Conservation (phyloP, 768 basidiomycete genomes). For the Austroboletus festivus region DNA sequence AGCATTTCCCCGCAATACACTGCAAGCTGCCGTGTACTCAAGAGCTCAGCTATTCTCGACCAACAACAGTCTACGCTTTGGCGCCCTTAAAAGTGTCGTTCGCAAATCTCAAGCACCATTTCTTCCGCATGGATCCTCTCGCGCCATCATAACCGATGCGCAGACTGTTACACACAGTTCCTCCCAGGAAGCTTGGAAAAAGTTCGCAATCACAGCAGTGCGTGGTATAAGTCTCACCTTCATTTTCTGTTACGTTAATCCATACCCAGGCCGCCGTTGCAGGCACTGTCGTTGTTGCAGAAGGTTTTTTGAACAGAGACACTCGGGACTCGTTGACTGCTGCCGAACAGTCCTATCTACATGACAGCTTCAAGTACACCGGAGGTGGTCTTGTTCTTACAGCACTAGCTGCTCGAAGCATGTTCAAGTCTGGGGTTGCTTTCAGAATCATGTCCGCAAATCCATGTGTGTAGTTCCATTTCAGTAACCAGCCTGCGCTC, state of each 20-base stretch:
- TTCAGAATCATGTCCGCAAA: conserved; percentile 80
- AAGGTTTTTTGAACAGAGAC: conserved; percentile 72
- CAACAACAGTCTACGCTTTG: conserved; percentile 14
- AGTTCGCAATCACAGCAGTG: conserved; percentile 53
- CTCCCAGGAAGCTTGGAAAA: conserved; percentile 45
- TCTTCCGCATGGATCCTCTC: conserved; percentile 32
- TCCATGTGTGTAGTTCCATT: conserved; percentile 54
- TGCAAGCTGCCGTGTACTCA: conserved; percentile 19
- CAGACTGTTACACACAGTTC: conserved; percentile 35
- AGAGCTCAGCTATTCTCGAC: conserved; percentile 22
- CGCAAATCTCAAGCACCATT: conserved; percentile 25
- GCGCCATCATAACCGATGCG: conserved; percentile 51
- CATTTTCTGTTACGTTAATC: not conserved
- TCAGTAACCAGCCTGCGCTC: not conserved
- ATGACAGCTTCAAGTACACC: conserved; percentile 81
- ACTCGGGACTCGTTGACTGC: conserved; percentile 64
- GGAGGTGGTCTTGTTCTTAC: conserved; percentile 76
- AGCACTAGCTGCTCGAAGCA: conserved; percentile 71
- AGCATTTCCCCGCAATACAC: conserved; percentile 14
- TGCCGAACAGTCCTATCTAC: conserved; percentile 64
- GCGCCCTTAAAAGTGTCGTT: conserved; percentile 23
- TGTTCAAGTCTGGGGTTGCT: conserved; percentile 67
- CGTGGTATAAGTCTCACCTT: conserved; percentile 13
- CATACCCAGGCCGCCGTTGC: conserved; percentile 62
- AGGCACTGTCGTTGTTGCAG: conserved; percentile 60